Percentiles rank a stretch among this genome's conserved stretches.
These are phyloP conservation scores for Mycena galopus DNA, from an alignment of 768 basidiomycete species.

Conservation along the genomic window DNA sequence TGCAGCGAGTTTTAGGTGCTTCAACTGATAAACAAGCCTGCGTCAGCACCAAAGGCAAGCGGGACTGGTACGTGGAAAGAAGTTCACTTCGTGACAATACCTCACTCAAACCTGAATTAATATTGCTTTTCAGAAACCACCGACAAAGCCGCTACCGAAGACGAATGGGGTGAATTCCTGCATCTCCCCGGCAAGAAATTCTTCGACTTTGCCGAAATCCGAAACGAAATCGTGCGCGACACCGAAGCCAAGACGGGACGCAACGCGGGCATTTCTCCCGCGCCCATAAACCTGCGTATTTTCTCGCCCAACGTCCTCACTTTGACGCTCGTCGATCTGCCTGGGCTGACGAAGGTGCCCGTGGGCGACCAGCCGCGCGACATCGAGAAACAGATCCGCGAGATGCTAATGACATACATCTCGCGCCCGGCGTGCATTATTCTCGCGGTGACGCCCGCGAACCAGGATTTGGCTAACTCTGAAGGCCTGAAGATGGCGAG, in stretches of 20 bases:
- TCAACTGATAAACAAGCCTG: conserved; percentile 64
- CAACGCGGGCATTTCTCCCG: conserved; percentile 97
- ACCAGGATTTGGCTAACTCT: conserved; percentile 97
- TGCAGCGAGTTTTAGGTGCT: no score
- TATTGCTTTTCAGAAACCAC: conserved; percentile 59
- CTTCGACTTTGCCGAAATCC: conserved; percentile 96
- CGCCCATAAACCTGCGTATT: conserved; percentile 97
- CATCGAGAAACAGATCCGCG: conserved; percentile 96
- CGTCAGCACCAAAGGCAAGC: conserved; percentile 21
- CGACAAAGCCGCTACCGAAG: conserved; percentile 85
- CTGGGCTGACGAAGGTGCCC: conserved; percentile 94
- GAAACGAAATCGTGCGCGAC: conserved; percentile 95
- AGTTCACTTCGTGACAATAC: no score
- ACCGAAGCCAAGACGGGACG: conserved; percentile 99
- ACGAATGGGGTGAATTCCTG: conserved; percentile 99
- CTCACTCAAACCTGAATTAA: no score
- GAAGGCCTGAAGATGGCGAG: conserved; percentile 96
- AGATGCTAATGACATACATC: conserved; percentile 97
- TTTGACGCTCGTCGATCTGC: conserved; percentile 96
- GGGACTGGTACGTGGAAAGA: no score
- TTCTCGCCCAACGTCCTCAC: conserved; percentile 98
- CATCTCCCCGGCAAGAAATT: conserved; percentile 98
- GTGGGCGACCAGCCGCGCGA: conserved; percentile 97
- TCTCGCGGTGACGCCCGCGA: conserved; percentile 95
- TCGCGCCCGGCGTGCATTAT: conserved; percentile 96